Conservation (phyloP, 2,329 filamentous ascomycete genomes). For the Chaetoscypha palmicola region DNA sequence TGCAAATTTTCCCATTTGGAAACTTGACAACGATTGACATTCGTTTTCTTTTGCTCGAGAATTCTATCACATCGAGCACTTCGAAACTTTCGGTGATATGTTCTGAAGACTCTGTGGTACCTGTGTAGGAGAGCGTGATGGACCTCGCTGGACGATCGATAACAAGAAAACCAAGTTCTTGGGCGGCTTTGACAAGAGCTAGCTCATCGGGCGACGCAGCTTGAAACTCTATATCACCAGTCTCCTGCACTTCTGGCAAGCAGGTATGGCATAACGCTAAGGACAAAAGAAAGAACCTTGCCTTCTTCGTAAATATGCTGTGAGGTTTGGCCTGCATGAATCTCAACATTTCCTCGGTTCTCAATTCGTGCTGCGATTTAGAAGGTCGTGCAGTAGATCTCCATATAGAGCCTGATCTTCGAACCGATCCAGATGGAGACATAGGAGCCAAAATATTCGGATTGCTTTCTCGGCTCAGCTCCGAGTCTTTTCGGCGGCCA, state of each 20-base stretch:
- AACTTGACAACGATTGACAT: constrained; percentile 86
- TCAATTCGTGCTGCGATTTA: constrained; percentile 47
- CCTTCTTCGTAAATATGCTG: constrained; percentile 70
- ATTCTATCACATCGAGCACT: constrained; percentile 81
- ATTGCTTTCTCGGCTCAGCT: background rate
- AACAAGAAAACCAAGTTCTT: constrained; percentile 76
- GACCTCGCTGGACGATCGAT: constrained; percentile 65
- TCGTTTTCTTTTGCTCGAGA: constrained; percentile 79
- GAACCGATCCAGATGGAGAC: constrained; percentile 8
- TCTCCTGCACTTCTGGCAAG: constrained; percentile 65
- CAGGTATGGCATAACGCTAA: constrained; percentile 89
- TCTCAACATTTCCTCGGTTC: constrained; percentile 67
- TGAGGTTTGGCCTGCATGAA: constrained; percentile 71
- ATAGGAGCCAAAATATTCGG: no score
- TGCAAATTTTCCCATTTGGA: constrained; percentile 71
- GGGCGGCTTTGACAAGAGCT: constrained; percentile 75
- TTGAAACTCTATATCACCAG: constrained; percentile 72
- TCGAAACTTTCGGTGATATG: constrained; percentile 56
- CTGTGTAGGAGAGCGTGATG: constrained; percentile 44
- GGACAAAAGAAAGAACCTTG: constrained; percentile 74
- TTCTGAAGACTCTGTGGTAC: constrained; percentile 17
- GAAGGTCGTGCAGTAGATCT: constrained; percentile 26
- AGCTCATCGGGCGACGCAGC: constrained; percentile 87
- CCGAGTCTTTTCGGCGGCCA: background rate
- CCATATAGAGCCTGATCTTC: constrained; percentile 27